These are phyloP conservation scores for Echinosophora koreensis DNA, from an alignment of 306 rosid species.

Conservation along the genomic window DNA sequence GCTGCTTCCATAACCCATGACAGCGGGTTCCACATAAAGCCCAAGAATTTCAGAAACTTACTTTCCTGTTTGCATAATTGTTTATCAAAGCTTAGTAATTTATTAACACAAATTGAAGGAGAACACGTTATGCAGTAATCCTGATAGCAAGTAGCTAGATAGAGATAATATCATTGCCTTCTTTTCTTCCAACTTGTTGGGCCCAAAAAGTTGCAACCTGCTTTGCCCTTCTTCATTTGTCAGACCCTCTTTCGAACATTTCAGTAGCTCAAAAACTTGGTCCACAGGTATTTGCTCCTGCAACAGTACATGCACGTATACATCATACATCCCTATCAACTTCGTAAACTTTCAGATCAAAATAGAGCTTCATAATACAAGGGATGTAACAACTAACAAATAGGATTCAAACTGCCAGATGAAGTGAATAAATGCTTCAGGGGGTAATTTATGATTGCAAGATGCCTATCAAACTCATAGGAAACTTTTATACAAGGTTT, in stretches of 20 bases:
- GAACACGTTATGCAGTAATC: not conserved
- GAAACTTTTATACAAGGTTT: not conserved
- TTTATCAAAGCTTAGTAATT: not conserved
- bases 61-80: slow-evolving; percentile 58
- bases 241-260: slow-evolving; percentile 70
- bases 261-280: slow-evolving; percentile 70
- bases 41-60: slow-evolving; percentile 70
- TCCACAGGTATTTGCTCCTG: slow-evolving; percentile 75
- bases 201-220: slow-evolving; percentile 73
- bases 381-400: not conserved
- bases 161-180: slow-evolving; percentile 50
- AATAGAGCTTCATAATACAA: not conserved
- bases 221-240: slow-evolving; percentile 66
- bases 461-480: not conserved
- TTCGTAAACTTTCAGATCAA: not conserved
- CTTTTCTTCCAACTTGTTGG: slow-evolving; percentile 79
- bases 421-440: not conserved
- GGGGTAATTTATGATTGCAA: not conserved
- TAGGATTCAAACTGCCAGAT: not conserved
- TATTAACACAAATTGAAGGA: not conserved
- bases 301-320: not conserved
- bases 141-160: not conserved
- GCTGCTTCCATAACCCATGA: slow-evolving; percentile 93
- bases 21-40: slow-evolving; percentile 91
- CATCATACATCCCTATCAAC: not conserved